Evolutionary conservation across 1,284 basidiomycete species (phyloP).

Genomic region (Wallemia ichthyophaga): DNA sequence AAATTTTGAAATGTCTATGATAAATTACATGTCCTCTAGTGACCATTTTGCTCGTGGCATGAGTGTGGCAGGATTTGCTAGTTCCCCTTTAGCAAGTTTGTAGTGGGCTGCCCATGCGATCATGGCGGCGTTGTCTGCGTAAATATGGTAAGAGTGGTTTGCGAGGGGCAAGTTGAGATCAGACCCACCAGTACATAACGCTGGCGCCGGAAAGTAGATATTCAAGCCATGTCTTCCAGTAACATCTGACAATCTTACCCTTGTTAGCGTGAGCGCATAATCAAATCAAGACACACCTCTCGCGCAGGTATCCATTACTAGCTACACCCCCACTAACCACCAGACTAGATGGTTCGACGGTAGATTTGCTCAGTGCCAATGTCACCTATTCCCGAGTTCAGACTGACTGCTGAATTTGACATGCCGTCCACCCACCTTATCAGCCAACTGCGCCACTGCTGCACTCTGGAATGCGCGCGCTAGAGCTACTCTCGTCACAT

Average conservation of each 20-base stretch:
- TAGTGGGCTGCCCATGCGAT: conserved; percentile 66
- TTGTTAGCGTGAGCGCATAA: background rate
- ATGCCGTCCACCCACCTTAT: conserved; percentile 30
- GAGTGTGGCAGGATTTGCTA: conserved; percentile 20
- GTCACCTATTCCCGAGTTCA: background rate
- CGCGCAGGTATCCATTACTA: conserved; percentile 38
- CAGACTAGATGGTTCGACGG: conserved; percentile 14
- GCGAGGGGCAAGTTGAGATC: no score
- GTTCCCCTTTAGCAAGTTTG: conserved; percentile 27
- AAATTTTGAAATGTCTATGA: background rate
- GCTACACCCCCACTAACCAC: conserved; percentile 76
- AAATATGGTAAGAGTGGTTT: no score
- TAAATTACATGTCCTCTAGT: conserved; percentile 19
- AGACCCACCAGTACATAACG: conserved; percentile 1
- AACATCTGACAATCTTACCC: background rate
- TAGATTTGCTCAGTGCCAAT: background rate
- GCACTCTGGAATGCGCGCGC: conserved; percentile 41
- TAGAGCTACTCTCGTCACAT: conserved; percentile 12
- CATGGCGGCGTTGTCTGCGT: conserved; percentile 89
- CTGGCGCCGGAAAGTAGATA: conserved; percentile 2
- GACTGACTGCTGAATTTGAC: background rate
- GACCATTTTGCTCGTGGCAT: conserved; percentile 16
- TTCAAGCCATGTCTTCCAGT: background rate
- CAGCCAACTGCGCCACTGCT: conserved; percentile 37
- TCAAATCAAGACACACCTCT: conserved; percentile 19